Base-by-base conservation (phyloP, 2,329 filamentous ascomycete genomes). In the Cladophialophora bantiana region DNA sequence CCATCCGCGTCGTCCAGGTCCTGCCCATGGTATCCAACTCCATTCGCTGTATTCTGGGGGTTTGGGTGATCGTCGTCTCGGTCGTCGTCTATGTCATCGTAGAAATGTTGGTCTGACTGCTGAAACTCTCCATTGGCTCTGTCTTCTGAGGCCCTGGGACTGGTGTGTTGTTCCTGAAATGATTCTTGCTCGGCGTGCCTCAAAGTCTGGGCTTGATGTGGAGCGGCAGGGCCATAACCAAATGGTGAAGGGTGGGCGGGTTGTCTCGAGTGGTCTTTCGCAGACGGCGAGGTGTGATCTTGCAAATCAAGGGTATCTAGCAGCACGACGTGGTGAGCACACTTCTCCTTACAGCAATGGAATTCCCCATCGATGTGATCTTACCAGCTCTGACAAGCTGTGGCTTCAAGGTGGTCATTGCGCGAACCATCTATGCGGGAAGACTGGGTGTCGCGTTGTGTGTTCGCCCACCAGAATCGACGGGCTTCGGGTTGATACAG, bases 281-380 rank as follows among this genome's bases (percentile, higher is more conserved):
- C 92, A 54, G 94, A 95, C 38, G 93, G 93, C 66, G 90, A 84
- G 75, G 89, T 83, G 76, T 89, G 91, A 80, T 93, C 88, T 85
- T 98, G 95, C 60, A 98, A 88, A 82, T 98, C 95, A 81, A 97
- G 91, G 70, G 94, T 96, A 83, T 98, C 94, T 96, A 80, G 66
- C 55, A 59, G 42, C 26, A 64, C 36, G 54, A 45, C 34, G 12
- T 34, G n/a, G 63, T 65, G 54, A 66, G 60, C 61, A 62, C 26
- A 32, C 31, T 42, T 18, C 13, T 15, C 15, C 7, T 26, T 26
- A 50, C 7, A 31, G 20, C 42, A 12, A 40, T 15, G 5, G 18
- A 13, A 26, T 45, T 64, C 58, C 58, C 55, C 57, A 36, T 58
- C 59, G 34, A 50, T 34, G 36, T 53, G n/a, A 42, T 65, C 78